Conservation (phyloP, 306 rosid genomes). For the Astragalus membranaceus region DNA sequence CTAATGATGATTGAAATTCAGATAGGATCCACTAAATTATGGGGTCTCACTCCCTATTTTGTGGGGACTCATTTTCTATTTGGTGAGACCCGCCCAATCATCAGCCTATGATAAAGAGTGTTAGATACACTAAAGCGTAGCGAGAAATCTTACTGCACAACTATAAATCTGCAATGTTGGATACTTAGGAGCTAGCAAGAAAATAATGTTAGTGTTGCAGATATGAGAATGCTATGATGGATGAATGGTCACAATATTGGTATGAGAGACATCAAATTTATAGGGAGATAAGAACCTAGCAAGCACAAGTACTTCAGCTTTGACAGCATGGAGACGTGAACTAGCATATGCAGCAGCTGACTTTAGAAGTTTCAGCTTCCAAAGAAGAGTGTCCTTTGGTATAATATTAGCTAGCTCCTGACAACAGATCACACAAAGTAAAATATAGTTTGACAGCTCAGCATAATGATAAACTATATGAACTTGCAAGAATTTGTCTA, state of each 20-base stretch:
- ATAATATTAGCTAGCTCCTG: conserved; percentile 66
- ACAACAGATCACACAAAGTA: conserved; percentile 17
- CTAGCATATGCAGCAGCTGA: conserved; percentile 87
- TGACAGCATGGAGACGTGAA: conserved; percentile 93
- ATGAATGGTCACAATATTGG: background rate
- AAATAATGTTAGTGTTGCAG: no score
- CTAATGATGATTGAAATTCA: no score
- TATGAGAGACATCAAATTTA: background rate
- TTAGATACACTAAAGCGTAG: no score
- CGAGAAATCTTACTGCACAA: no score
- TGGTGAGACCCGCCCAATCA: no score
- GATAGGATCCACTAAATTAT: no score
- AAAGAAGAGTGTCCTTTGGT: conserved; percentile 74
- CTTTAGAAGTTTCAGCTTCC: conserved; percentile 91
- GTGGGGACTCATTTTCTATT: no score
- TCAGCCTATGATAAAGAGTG: no score
- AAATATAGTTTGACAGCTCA: background rate
- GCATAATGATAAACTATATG: background rate
- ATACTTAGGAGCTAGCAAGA: no score
- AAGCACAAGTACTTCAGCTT: conserved; percentile 90
- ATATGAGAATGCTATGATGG: no score
- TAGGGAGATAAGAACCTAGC: conserved; percentile 59
- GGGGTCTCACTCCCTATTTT: no score
- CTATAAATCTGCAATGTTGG: no score
- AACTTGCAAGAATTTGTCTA: background rate